phyloP scores from a whole-genome alignment of 345 rosid species.

The Erodium maritimum region DNA sequence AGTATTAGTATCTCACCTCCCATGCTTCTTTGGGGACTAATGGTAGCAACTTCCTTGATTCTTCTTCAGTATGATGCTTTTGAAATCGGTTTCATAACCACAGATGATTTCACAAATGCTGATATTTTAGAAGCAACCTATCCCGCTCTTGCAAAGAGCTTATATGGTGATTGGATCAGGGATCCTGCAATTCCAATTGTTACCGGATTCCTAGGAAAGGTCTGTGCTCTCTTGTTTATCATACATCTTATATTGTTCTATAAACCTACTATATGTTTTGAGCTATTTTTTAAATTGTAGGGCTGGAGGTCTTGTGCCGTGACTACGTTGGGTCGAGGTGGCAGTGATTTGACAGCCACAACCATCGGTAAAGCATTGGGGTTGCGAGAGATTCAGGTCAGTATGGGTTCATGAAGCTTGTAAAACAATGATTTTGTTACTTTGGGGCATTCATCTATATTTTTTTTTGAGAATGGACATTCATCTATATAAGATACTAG shows the following conservation, averaged over 20 bases:
- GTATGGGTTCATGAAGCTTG: slow-evolving; percentile 5
- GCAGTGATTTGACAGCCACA: slow-evolving; percentile 98
- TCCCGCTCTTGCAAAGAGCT: slow-evolving; percentile 87
- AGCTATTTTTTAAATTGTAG: slow-evolving; percentile 22
- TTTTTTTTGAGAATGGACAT: not conserved
- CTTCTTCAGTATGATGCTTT: slow-evolving; percentile 93
- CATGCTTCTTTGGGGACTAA: not conserved
- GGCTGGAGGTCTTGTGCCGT: slow-evolving; percentile 92
- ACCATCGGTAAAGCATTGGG: slow-evolving; percentile 95
- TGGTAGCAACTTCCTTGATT: not conserved
- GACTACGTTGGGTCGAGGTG: slow-evolving; percentile 96
- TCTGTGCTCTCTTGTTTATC: slow-evolving; percentile 11
- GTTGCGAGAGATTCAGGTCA: slow-evolving; percentile 92
- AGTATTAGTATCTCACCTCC: not conserved
- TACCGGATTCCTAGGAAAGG: slow-evolving; percentile 98
- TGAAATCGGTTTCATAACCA: slow-evolving; percentile 83
- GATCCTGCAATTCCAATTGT: slow-evolving; percentile 90
- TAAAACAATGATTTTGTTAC: not conserved
- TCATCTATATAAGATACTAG: not conserved
- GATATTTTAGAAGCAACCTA: slow-evolving; percentile 95
- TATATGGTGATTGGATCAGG: slow-evolving; percentile 60
- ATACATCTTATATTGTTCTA: not conserved
- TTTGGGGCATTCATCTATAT: too few species aligned
- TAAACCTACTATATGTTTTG: not conserved
- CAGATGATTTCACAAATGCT: slow-evolving; percentile 97